Evolutionary conservation across 305 asterid genomes (phyloP), one percentile per base, ranked within the genome.

Genomic region (Fraxinus dipetala): DNA sequence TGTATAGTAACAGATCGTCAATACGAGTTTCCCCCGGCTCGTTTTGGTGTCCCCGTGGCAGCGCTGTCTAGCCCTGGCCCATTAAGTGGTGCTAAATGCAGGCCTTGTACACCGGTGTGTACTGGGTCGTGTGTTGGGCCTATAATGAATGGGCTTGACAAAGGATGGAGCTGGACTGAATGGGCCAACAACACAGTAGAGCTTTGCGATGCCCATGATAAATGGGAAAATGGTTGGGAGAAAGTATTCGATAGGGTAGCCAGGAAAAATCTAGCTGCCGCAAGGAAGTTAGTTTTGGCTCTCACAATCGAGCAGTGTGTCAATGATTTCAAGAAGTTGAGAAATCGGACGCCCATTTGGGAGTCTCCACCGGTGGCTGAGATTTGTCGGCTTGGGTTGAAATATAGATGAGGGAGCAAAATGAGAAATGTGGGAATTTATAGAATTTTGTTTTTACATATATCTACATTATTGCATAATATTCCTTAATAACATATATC

Each of bases 161-260:
- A 51, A 40, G 84, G 87, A 34, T 93, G 99, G 99, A 91, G 99
- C 86, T 93, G 97, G 98, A 93, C 96, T 0, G 93, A 92, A 78
- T 95, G 97, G 98, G 84, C 91, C 24, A 86, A 92, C 36, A 84
- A 86, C 81, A 72, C 89, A 2, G 77, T 93, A 0, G 84, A 88
- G 84, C 94, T 95, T 0, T 95, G 99, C 54, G 89, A 95, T 78
- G 98, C 98, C 14, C 95, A 82, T 54, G 85, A 85, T 1, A 91
- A 86, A 13, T 92, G 97, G 99, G 96, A 93, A 76, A 56, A 78
- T 4, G 96, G 91, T 34, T 93, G 98, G 99, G 95, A 93, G 78
- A 61, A 85, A 6, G 14, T 85, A 24, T 95, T 89, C 5, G 99
- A 95, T 81, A 28, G 75, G 0, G 83, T 40, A 14, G 97, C 89